Evolutionary conservation across 176 grass and related monocot genomes (phyloP).

Genomic region (Aegilops umbellulata): DNA sequence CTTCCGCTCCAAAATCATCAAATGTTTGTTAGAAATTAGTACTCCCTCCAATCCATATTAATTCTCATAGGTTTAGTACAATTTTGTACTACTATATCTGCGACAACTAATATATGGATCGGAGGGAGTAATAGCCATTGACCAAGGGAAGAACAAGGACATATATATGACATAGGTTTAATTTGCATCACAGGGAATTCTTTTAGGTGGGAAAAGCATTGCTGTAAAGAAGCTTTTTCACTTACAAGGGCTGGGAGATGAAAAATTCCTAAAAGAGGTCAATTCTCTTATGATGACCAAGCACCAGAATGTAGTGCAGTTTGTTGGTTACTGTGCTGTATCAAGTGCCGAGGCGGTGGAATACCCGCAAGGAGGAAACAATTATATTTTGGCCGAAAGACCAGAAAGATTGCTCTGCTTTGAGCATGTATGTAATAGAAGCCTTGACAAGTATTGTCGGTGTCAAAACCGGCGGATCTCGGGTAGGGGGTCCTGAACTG

Average conservation of each 20-base stretch:
- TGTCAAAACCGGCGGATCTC: too few relatives aligned
- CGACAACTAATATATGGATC: too few relatives aligned
- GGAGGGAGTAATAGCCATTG: too few relatives aligned
- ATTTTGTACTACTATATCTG: too few relatives aligned
- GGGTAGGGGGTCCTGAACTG: too few relatives aligned
- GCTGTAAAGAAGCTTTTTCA: not conserved
- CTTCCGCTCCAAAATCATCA: too few relatives aligned
- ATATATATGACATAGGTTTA: not conserved
- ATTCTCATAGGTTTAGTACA: too few relatives aligned
- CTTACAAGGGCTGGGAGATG: not conserved
- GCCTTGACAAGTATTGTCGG: too few relatives aligned
- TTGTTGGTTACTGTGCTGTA: not conserved
- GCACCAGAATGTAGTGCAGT: not conserved
- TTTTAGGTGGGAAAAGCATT: not conserved
- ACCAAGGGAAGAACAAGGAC: too few relatives aligned
- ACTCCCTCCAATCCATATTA: too few relatives aligned
- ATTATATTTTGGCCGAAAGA: not conserved
- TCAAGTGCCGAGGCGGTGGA: not conserved
- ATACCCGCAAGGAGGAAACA: too few relatives aligned
- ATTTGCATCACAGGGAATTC: not conserved
- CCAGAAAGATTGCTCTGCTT: not conserved
- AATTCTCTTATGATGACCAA: not conserved
- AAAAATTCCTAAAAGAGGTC: not conserved
- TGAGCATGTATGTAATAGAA: not conserved
- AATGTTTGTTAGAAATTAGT: too few relatives aligned